These are phyloP conservation scores for Entonaema liquescens DNA, from an alignment of 495 filamentous ascomycete genomes.

Conservation along the genomic window DNA sequence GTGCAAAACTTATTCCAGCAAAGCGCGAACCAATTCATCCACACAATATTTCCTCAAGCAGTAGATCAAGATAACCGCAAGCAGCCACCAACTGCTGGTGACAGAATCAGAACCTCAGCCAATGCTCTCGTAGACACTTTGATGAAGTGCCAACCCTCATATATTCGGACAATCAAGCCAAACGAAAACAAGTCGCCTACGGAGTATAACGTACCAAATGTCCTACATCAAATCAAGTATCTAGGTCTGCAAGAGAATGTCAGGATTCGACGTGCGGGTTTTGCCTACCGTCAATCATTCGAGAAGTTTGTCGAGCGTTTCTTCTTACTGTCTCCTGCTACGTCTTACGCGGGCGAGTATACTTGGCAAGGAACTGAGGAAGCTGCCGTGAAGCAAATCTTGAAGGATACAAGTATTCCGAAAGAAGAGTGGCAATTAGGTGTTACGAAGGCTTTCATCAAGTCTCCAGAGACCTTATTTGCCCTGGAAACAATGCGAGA, in stretches of 20 bases:
- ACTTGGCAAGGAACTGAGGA: conserved; percentile 90
- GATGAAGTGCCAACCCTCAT: conserved; percentile 96
- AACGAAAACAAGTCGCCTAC: conserved; percentile 97
- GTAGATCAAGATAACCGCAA: conserved; percentile 96
- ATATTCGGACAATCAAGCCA: conserved; percentile 99
- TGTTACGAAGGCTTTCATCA: conserved; percentile 97
- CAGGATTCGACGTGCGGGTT: conserved; percentile 93
- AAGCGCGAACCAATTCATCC: conserved; percentile 85
- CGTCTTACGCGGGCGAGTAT: conserved; percentile 95
- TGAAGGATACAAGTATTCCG: conserved; percentile 95
- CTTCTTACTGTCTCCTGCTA: conserved; percentile 93
- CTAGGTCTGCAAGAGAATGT: conserved; percentile 99
- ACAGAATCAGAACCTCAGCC: conserved; percentile 96
- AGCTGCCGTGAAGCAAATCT: conserved; percentile 88
- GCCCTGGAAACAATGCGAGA: conserved; percentile 98
- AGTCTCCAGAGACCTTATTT: conserved; percentile 97
- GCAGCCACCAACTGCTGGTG: conserved; percentile 91
- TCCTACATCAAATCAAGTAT: conserved; percentile 99
- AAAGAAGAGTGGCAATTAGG: conserved; percentile 97
- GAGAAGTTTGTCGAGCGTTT: conserved; percentile 99
- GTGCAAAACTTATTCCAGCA: conserved; percentile 85
- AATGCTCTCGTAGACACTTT: conserved; percentile 94
- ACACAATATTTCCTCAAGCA: conserved; percentile 87
- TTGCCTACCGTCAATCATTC: conserved; percentile 96
- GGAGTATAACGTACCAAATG: conserved; percentile 91